A percentile compares a stretch with the other conserved stretches of the same genome.
Evolutionary conservation across 768 basidiomycete species (phyloP).

Genomic region (Dacryopinax primogenitus): DNA sequence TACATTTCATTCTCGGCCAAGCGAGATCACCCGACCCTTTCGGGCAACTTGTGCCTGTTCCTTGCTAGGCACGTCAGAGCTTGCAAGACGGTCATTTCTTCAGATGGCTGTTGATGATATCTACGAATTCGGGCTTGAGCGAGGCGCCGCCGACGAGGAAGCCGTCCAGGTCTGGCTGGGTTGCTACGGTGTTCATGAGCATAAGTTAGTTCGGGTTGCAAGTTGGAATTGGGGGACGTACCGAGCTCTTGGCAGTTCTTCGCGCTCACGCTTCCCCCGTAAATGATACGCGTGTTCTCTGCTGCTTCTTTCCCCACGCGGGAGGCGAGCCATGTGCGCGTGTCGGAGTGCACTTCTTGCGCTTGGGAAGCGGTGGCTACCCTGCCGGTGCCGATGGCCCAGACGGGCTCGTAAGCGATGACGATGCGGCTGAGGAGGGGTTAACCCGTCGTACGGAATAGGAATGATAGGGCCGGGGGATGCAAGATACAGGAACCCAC

Average conservation of each 20-base stretch:
- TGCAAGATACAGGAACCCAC: too few relatives aligned
- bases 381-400: slow-evolving; percentile 98
- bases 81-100: background rate
- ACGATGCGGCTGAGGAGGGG: slow-evolving; percentile 59
- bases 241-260: slow-evolving; percentile 78
- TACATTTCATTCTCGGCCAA: background rate
- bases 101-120: slow-evolving; percentile 57
- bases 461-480: background rate
- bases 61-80: background rate
- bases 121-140: slow-evolving; percentile 89
- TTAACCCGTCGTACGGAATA: slow-evolving; percentile 1
- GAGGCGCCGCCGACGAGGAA: slow-evolving; percentile 98
- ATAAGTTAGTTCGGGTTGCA: background rate
- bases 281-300: slow-evolving; percentile 70
- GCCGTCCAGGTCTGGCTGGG: slow-evolving; percentile 77
- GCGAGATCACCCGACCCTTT: background rate
- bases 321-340: slow-evolving; percentile 58
- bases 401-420: slow-evolving; percentile 92
- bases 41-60: background rate
- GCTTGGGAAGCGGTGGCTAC: slow-evolving; percentile 81
- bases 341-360: slow-evolving; percentile 76
- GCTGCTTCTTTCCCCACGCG: slow-evolving; percentile 59
- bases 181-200: slow-evolving; percentile 34
- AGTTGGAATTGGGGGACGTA: slow-evolving; percentile 30
- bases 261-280: slow-evolving; percentile 90